Evolutionary conservation across 2,329 filamentous ascomycete species (phyloP), one percentile per base, ranked within the genome.

Genomic region (Pseudogymnoascus sp.): DNA sequence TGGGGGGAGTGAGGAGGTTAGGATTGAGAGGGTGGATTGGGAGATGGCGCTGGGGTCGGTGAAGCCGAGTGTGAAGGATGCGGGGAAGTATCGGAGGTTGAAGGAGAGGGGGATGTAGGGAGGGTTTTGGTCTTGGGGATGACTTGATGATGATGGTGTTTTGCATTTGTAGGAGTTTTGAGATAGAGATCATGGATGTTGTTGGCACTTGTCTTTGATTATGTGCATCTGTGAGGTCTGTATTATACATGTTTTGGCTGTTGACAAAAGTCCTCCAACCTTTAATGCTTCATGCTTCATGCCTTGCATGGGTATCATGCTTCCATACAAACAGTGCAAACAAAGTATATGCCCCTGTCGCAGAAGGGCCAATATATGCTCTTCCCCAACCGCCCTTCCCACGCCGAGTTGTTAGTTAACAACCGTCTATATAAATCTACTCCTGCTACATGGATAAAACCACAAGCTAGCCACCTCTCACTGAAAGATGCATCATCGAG

Each of bases 51-150:
- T 75, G 16, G 65, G 64, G 16, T 72, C 67, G 63, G 70, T 73
- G 5, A 72, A 67, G 61, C 67, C 71, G 22, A 75, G 73, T 68
- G 73, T 75, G 24, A 75, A 72, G 64, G 72, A 75, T 68, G 71
- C 68, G 22, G 67, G 66, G 50, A 74, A 74, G 64, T 74, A 74
- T 67, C 60, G 69, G 53, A 69, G 69, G 60, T 65, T 74, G 64
- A 73, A 73, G 65, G 72, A 73, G 63, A 72, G 73, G 56, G 73
- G 73, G 4, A 73, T 74, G 72, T 74, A 61, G 14, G 35, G 43
- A 6, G 24, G 22, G 41, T 5, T 0, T 33, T 10, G 12, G 24
- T 24, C 4, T 59, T 31, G 53, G 43, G 24, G 24, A 53, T 1
- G 41, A 46, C 2, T 26, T 53, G 43, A 53, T 19, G 43, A 50